Evolutionary conservation across 768 basidiomycete species (phyloP), one percentile per base, ranked within the genome.

Genomic region (Suillus discolor): DNA sequence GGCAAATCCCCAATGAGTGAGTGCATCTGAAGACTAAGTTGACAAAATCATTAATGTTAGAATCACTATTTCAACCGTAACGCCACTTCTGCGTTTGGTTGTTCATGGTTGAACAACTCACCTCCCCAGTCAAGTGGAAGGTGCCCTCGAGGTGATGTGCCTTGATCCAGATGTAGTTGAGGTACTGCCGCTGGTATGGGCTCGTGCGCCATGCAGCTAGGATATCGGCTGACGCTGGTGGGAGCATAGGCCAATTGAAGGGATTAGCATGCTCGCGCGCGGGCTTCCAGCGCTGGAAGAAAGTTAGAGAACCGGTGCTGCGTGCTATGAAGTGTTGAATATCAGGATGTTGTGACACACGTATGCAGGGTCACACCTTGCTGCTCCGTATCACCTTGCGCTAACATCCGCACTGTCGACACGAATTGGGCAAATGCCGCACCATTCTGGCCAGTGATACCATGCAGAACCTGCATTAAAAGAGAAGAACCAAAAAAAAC

Each of bases 171-270:
- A 65, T 66, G 55, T 74, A 72, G 42, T 78, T 78, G 47, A 77
- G 66, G 7, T 78, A 62, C 54, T 77, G 75, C 23, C 69, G 68
- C 57, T 77, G 73, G 45, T 70, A 18, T 8, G 42, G 64, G 4
- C 66, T 71, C 13, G 74, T 69, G 53, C 66, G 67, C 75, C 75
- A 76, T 3, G 70, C 23, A 3, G 59, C 68, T 53, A 77, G 67
- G n/a, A 77, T 72, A 16, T 77, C 75, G 18, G 71, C 69, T 8
- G 75, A 70, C 23, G 38, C 67, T 0, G 51, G 0, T 3, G 75
- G 75, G 2, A 78, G 71, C 73, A 78, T 74, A 0, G 75, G 75
- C 75, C 77, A 76, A 11, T 68, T 71, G 64, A 77, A 78, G 0
- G 75, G 75, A 41, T 74, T 77, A 0, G 77, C 72, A 18, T 78